Evolutionary conservation across 2,329 filamentous ascomycete genomes (phyloP).

Genomic region (Mollisia scopiformis): DNA sequence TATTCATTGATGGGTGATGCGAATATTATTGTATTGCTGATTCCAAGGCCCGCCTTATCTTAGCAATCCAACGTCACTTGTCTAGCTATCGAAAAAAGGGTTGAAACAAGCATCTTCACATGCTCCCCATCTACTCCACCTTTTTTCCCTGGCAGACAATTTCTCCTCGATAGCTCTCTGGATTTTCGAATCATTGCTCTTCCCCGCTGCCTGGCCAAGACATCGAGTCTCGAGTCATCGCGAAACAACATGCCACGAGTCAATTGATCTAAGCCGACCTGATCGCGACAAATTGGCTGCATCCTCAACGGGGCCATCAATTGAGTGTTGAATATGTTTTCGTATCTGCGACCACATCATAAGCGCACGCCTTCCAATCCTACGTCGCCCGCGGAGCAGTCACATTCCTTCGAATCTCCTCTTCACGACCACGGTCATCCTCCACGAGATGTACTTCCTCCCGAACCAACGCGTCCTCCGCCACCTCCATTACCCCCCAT

Average conservation of each 20-base stretch:
- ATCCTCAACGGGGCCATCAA: background rate
- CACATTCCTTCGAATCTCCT: conserved; percentile 32
- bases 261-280: background rate
- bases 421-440: conserved; percentile 34
- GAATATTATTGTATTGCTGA: background rate
- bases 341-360: conserved; percentile 38
- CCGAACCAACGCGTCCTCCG: conserved; percentile 40
- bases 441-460: conserved; percentile 25
- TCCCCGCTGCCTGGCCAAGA: background rate
- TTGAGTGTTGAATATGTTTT: conserved; percentile 34
- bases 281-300: background rate
- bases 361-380: conserved; percentile 36
- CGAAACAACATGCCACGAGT: background rate
- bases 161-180: background rate
- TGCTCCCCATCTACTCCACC: conserved; percentile 3
- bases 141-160: background rate
- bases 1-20: background rate
- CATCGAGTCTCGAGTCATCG: background rate
- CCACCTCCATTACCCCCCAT: conserved; percentile 50
- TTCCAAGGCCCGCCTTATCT: background rate
- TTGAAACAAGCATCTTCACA: conserved; percentile 10
- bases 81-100: background rate
- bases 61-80: background rate
- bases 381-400: conserved; percentile 35
- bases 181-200: background rate